Conservation (phyloP, 768 basidiomycete species). For the Mrakia gelida region DNA sequence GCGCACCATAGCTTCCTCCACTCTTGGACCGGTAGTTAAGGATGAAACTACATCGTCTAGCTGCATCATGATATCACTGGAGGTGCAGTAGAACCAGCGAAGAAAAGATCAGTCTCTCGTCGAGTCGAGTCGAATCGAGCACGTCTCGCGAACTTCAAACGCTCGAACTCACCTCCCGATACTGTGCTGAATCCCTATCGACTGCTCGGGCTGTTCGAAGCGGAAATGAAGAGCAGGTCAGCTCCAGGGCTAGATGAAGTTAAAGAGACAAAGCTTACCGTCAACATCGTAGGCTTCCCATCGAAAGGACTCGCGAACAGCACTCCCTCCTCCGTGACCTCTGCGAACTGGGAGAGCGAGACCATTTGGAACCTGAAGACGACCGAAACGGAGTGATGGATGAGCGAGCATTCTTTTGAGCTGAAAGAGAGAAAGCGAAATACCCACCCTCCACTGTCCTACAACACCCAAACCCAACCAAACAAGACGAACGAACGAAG, state of each 20-base stretch:
- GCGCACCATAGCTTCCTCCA: constrained; percentile 69
- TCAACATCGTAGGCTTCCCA: constrained; percentile 82
- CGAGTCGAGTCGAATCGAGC: background rate
- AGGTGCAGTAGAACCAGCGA: background rate
- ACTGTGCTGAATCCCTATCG: constrained; percentile 80
- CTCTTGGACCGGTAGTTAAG: constrained; percentile 71
- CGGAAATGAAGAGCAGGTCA: background rate
- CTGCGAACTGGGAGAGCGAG: constrained; percentile 71
- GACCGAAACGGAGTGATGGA: no score
- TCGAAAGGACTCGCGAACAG: constrained; percentile 78
- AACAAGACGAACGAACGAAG: constrained; percentile 82
- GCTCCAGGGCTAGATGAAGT: background rate
- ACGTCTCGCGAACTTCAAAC: background rate
- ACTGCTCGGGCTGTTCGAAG: constrained; percentile 83
- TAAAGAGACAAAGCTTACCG: constrained; percentile 51
- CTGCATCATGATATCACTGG: constrained; percentile 86
- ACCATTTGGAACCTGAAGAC: constrained; percentile 62
- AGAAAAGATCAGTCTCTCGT: background rate
- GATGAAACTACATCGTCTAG: constrained; percentile 86
- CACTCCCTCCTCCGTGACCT: constrained; percentile 83
- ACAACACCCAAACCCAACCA: constrained; percentile 52
- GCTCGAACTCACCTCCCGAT: constrained; percentile 58
- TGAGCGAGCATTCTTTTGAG: no score
- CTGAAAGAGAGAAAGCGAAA: no score
- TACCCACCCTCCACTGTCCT: constrained; percentile 52